Conservation (phyloP, 108 stramenopile genomes). For the Skeletonema costatum region DNA sequence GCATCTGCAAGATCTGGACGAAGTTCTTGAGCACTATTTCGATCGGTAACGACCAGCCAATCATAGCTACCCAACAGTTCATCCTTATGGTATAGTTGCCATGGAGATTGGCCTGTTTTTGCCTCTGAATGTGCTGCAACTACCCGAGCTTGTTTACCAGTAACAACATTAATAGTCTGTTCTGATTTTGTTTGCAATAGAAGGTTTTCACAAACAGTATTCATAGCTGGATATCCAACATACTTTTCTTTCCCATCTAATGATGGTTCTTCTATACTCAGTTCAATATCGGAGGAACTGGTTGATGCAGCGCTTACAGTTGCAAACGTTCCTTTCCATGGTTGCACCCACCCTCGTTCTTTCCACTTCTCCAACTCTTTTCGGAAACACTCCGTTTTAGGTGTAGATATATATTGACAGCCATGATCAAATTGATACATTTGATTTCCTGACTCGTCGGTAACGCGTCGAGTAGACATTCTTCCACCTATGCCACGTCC, state of each 20-base stretch:
- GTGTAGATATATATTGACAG: conserved; percentile 27
- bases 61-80: conserved; percentile 31
- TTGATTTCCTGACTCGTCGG: neutral
- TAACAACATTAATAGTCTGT: conserved; percentile 10
- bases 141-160: conserved; percentile 21
- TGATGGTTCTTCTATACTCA: neutral
- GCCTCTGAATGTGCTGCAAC: neutral
- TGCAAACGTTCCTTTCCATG: conserved; percentile 32
- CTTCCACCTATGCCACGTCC: conserved; percentile 45
- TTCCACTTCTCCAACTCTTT: conserved; percentile 24
- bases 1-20: conserved; percentile 22
- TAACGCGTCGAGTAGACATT: conserved; percentile 31
- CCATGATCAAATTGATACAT: conserved; percentile 43
- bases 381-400: conserved; percentile 34
- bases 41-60: conserved; percentile 43
- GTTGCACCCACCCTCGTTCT: conserved; percentile 18
- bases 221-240: conserved; percentile 39
- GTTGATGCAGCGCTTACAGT: neutral
- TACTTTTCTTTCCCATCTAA: conserved; percentile 15
- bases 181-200: conserved; percentile 10
- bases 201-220: conserved; percentile 27
- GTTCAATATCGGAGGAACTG: neutral
- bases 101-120: neutral
- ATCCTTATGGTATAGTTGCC: conserved; percentile 16
- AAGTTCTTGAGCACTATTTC: conserved; percentile 16